Conservation (phyloP, 495 filamentous ascomycete genomes). For the Aspergillus homomorphus region DNA sequence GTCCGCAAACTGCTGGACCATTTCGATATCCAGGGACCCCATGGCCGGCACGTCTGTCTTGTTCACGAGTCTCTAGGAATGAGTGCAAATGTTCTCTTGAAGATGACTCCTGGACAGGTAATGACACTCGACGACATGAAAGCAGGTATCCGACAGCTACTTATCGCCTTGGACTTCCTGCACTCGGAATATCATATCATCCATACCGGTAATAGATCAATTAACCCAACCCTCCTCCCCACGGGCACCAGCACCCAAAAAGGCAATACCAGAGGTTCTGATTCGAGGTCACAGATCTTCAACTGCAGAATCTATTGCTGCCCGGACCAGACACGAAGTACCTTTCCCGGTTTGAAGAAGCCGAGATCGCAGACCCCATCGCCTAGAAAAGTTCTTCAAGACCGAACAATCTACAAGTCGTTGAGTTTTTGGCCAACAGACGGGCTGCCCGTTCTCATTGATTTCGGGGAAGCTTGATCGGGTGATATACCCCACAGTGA, state of each 20-base stretch:
- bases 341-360: slow-evolving; percentile 18
- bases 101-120: slow-evolving; percentile 12
- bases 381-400: slow-evolving; percentile 23
- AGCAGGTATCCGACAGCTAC: slow-evolving; percentile 23
- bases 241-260: not conserved
- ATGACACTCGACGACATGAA: slow-evolving; percentile 20
- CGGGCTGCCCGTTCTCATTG: slow-evolving; percentile 23
- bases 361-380: slow-evolving; percentile 11
- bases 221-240: not conserved
- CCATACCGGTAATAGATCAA: slow-evolving; percentile 37
- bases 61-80: slow-evolving; percentile 28
- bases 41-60: slow-evolving; percentile 32
- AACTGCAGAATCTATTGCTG: slow-evolving; percentile 21
- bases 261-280: too few relatives aligned
- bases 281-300: too few relatives aligned
- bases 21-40: slow-evolving; percentile 17
- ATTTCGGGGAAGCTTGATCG: slow-evolving; percentile 28
- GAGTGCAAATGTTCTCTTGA: slow-evolving; percentile 9
- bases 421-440: slow-evolving; percentile 1
- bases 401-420: slow-evolving; percentile 22
- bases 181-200: slow-evolving; percentile 35
- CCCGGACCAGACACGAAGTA: slow-evolving; percentile 1
- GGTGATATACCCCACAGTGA: slow-evolving; percentile 23
- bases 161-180: slow-evolving; percentile 38
- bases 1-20: not conserved